These are phyloP conservation scores for Nannochloropsis oceanica DNA, from an alignment of 108 stramenopile species.

Conservation along the genomic window DNA sequence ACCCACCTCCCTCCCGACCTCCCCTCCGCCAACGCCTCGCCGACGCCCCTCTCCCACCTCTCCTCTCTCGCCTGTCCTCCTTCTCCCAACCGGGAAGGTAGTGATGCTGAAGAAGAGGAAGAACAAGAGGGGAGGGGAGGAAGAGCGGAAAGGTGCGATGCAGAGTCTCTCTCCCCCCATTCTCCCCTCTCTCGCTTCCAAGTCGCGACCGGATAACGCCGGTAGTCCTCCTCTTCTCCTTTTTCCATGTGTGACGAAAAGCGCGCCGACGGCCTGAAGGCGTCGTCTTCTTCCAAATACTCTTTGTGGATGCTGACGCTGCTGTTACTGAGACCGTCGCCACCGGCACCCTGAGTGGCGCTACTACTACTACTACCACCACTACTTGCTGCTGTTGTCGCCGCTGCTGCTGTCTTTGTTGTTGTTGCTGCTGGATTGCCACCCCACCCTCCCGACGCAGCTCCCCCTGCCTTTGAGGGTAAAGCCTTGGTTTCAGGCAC, in stretches of 20 bases:
- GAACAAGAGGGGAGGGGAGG: neutral
- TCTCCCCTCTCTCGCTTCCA: neutral
- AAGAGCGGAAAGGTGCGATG: neutral
- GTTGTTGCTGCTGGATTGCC: too few species aligned
- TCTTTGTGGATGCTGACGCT: neutral
- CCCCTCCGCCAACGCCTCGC: neutral
- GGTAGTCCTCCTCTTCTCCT: neutral
- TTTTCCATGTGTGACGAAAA: neutral
- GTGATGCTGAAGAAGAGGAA: too few species aligned
- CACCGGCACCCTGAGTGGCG: neutral
- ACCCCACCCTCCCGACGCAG: too few species aligned
- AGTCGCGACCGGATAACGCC: neutral
- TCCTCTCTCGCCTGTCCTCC: neutral
- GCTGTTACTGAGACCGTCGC: neutral
- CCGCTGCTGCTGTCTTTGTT: too few species aligned
- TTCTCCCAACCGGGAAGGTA: too few species aligned
- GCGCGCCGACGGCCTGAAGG: neutral
- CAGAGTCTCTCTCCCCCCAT: neutral
- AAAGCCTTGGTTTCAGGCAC: neutral
- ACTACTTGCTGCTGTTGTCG: too few species aligned
- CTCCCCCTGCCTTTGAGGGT: too few species aligned
- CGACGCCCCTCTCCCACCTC: neutral
- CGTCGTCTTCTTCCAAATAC: neutral
- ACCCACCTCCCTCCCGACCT: neutral
- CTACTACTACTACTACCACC: neutral